A percentile compares a stretch with the other conserved stretches of the same genome.
Conservation (phyloP, 495 filamentous ascomycete species). For the Rostrohypoxylon terebratum region DNA sequence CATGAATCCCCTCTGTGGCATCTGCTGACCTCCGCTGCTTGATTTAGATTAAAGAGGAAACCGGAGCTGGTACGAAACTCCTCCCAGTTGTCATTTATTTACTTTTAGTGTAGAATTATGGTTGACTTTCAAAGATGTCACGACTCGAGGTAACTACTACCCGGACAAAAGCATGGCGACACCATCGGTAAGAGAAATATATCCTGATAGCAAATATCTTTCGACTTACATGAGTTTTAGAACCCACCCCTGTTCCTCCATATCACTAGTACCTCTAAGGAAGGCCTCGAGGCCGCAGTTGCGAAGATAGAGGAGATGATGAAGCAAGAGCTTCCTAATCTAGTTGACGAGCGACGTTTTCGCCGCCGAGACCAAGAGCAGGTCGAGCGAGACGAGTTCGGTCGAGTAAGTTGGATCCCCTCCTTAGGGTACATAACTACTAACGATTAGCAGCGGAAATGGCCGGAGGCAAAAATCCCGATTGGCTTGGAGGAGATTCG, state of each 20-base stretch:
- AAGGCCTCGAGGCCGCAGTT: conserved; percentile 89
- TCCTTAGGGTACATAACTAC: conserved; percentile 42
- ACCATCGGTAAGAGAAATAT: conserved; percentile 74
- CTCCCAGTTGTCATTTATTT: conserved; percentile 57
- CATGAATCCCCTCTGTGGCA: conserved; percentile 83
- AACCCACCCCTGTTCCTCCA: conserved; percentile 95
- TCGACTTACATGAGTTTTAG: conserved; percentile 60
- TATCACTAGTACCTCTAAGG: conserved; percentile 91
- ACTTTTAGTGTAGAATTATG: conserved; percentile 63
- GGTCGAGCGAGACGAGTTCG: conserved; percentile 95
- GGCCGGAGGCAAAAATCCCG: conserved; percentile 94
- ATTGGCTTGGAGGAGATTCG: conserved; percentile 89
- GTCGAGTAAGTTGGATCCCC: conserved; percentile 71
- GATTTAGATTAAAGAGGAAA: conserved; percentile 99
- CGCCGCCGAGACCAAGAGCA: conserved; percentile 86
- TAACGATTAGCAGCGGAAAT: conserved; percentile 81
- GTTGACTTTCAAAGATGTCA: conserved; percentile 90
- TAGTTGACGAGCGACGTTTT: conserved; percentile 95
- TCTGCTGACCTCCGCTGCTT: conserved; percentile 96
- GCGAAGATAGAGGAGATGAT: conserved; percentile 90
- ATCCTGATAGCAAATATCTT: background rate
- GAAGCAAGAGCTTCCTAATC: conserved; percentile 93
- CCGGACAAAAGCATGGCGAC: conserved; percentile 98
- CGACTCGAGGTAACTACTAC: conserved; percentile 94
- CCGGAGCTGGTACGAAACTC: conserved; percentile 97